Evolutionary conservation across 2,329 filamentous ascomycete species (phyloP).

Genomic region (Trichoderma sp.): DNA sequence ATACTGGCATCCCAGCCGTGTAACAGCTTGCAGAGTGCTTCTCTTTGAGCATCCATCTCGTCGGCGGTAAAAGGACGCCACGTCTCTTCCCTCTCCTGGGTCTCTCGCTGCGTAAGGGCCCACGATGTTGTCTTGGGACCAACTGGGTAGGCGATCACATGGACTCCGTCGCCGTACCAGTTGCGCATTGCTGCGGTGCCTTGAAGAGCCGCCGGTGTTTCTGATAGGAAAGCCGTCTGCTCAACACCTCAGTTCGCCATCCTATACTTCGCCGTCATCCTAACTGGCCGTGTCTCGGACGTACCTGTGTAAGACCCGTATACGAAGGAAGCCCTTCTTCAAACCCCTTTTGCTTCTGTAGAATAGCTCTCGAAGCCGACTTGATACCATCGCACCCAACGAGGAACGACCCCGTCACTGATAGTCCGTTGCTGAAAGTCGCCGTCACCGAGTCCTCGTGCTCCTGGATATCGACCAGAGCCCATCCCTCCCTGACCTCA

Average conservation of each 20-base stretch:
- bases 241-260: neutral
- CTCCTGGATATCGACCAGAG: conserved; percentile 32
- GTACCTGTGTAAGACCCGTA: conserved; percentile 33
- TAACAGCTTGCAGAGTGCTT: conserved; percentile 30
- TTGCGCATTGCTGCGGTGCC: conserved; percentile 31
- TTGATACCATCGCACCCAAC: conserved; percentile 36
- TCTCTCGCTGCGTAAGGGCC: conserved; percentile 34
- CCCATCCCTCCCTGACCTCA: conserved; percentile 35
- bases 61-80: conserved; percentile 33
- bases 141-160: conserved; percentile 35
- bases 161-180: conserved; percentile 35
- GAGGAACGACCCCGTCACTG: conserved; percentile 33
- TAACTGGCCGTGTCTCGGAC: neutral
- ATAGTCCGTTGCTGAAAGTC: conserved; percentile 30
- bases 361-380: conserved; percentile 29
- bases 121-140: conserved; percentile 32
- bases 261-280: neutral
- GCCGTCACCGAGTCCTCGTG: conserved; percentile 32
- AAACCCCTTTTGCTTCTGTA: conserved; percentile 30
- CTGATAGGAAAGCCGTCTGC: conserved; percentile 34
- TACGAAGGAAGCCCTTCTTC: conserved; percentile 30
- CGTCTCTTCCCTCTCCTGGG: conserved; percentile 32
- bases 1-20: conserved; percentile 31
- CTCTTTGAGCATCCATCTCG: conserved; percentile 29
- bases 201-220: conserved; percentile 29